Base-by-base conservation (phyloP, 179 eudicot genomes). In the Gypsophila paniculata region DNA sequence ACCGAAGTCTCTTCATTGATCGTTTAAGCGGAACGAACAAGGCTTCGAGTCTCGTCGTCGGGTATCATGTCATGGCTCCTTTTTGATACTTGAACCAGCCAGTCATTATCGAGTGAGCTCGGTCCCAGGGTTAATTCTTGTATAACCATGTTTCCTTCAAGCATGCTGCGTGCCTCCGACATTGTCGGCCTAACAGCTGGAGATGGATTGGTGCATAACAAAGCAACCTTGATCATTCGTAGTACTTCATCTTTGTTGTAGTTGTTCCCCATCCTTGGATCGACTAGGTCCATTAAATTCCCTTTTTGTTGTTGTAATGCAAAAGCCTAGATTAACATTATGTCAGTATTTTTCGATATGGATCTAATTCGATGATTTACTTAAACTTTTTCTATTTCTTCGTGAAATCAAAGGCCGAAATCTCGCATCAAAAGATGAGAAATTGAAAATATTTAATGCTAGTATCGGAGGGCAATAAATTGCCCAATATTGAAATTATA, bases 121-220 rank as follows among this genome's bases (percentile, higher is more conserved):
- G 82, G 75, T 0, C 74, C 79, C 6, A 61, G 54, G 49, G 75
- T 68, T 59, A 74, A 36, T n/a, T 74, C 83, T 49, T 71, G 76
- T 22, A 83, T 61, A 19, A 59, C 7, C 74, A 77, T 58, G 8
- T 66, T 72, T 15, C 87, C 87, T 75, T 82, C 78, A 39, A 84
- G 80, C 87, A 84, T 84, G 69, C 85, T 71, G 18, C 80, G 65
- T 8, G 73, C 85, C 55, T 74, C 79, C 2, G 87, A 84, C 85
- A 82, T 84, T 54, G 77, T 68, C 26, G 85, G 87, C 71, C 87
- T 77, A 6, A 84, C 82, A 17, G 85, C 55, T 34, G 82, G 87
- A 48, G 87, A 79, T 39, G 83, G 76, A 63, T 75, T 82, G 4
- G 84, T 77, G 75, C 87, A 84, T 44, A 79, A 46, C 10, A 84